Percentiles rank a stretch among this genome's conserved stretches.
These are phyloP conservation scores for Tephrocybe sp. DNA, from an alignment of 768 basidiomycete genomes.

Conservation along the genomic window DNA sequence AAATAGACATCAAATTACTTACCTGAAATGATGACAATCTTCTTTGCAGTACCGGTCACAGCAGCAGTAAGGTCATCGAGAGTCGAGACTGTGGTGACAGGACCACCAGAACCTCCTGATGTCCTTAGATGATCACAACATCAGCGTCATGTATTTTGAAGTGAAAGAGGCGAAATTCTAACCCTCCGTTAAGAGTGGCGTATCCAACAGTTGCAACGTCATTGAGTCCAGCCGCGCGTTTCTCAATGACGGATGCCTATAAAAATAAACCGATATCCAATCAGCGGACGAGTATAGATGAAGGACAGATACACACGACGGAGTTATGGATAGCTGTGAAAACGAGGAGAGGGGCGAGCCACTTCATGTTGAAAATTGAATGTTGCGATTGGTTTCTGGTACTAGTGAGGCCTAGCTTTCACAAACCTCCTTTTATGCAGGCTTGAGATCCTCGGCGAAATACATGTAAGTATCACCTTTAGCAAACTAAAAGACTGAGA, in stretches of 20 bases:
- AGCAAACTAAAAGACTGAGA: conserved; percentile 3
- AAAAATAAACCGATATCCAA: neutral
- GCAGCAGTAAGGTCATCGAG: conserved; percentile 41
- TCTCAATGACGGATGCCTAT: conserved; percentile 23
- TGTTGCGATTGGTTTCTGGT: no score
- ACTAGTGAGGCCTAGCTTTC: no score
- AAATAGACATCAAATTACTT: neutral
- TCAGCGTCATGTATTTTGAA: neutral
- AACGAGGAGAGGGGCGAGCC: conserved; percentile 20
- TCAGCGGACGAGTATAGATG: neutral
- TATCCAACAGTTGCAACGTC: conserved; percentile 41
- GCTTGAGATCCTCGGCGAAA: neutral
- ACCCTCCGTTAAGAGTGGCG: conserved; percentile 39
- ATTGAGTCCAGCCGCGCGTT: conserved; percentile 34
- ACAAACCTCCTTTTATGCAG: no score
- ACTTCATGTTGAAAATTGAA: conserved; percentile 20
- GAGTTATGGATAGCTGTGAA: conserved; percentile 19
- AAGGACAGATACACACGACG: conserved; percentile 4
- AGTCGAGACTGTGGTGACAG: conserved; percentile 42
- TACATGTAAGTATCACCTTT: neutral
- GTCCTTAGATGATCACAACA: conserved; percentile 29
- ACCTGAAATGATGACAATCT: conserved; percentile 47
- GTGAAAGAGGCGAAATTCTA: conserved; percentile 4
- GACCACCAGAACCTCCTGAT: conserved; percentile 42
- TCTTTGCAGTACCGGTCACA: conserved; percentile 39